phyloP scores from a whole-genome alignment of 2,329 filamentous ascomycete species.

The Juglanconis oblonga region DNA sequence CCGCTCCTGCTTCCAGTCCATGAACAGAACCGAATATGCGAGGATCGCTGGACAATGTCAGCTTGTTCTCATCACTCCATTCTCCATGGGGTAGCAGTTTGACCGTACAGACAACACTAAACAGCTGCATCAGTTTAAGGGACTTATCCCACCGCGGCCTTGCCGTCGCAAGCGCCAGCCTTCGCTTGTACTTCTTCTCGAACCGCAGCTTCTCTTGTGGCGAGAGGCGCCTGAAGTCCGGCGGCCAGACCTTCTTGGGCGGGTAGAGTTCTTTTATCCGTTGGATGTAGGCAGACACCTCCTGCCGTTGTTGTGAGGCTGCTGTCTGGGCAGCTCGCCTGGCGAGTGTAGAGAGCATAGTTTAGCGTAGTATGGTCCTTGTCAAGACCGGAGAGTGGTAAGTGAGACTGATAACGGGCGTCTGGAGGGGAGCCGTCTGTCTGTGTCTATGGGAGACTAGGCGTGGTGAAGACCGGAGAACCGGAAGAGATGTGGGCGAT shows the following conservation, averaged over 20 bases:
- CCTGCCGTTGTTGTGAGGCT: background rate
- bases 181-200: slow-evolving; percentile 74
- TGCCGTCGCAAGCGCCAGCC: slow-evolving; percentile 59
- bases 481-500: too few species aligned
- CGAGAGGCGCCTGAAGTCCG: slow-evolving; percentile 68
- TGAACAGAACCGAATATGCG: slow-evolving; percentile 58
- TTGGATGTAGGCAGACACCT: slow-evolving; percentile 8
- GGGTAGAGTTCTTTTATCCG: slow-evolving; percentile 51
- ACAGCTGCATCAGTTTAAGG: slow-evolving; percentile 63
- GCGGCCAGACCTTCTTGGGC: slow-evolving; percentile 74
- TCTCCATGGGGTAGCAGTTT: background rate
- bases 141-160: slow-evolving; percentile 64
- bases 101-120: slow-evolving; percentile 52
- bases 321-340: slow-evolving; percentile 36
- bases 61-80: background rate
- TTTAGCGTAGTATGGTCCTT: background rate
- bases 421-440: too few species aligned
- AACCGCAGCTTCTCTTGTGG: slow-evolving; percentile 73
- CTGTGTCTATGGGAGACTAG: too few species aligned
- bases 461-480: too few species aligned
- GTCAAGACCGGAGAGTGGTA: background rate
- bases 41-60: slow-evolving; percentile 40
- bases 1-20: slow-evolving; percentile 51
- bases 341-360: slow-evolving; percentile 46
- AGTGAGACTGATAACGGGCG: background rate